Conservation (phyloP, 2,329 filamentous ascomycete species). For the Diaporthe australafricana region DNA sequence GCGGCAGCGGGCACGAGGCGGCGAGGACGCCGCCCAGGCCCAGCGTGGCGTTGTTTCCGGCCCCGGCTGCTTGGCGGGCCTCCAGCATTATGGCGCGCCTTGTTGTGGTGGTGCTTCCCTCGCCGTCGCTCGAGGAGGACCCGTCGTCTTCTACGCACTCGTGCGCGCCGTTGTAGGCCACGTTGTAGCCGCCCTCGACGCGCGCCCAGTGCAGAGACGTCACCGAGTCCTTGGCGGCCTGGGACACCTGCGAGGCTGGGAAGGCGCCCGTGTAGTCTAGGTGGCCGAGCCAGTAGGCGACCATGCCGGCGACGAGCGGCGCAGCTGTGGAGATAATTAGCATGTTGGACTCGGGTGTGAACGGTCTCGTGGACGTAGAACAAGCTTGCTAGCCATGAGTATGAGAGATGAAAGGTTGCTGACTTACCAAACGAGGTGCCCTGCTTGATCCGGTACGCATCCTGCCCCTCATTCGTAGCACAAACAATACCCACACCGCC, state of each 20-base stretch:
- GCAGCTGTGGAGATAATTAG: not conserved
- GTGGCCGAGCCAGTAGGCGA: conserved; percentile 14
- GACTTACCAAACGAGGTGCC: not conserved
- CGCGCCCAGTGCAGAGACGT: not conserved
- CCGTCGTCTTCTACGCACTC: conserved; percentile 11
- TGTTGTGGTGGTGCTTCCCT: not conserved
- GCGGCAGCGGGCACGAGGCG: not conserved
- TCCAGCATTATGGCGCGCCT: not conserved
- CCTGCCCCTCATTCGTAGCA: not conserved
- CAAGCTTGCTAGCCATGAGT: too few relatives aligned
- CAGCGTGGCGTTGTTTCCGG: conserved; percentile 2
- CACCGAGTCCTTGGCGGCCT: conserved; percentile 1
- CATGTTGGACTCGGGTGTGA: not conserved
- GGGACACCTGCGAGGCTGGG: conserved; percentile 1
- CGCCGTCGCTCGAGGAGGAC: not conserved
- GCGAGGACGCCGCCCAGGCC: not conserved
- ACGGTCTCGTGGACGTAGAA: too few relatives aligned
- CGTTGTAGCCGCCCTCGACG: conserved; percentile 15
- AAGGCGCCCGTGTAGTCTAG: conserved; percentile 9
- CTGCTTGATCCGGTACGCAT: conserved; percentile 15
- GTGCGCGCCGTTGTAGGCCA: not conserved
- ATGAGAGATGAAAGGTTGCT: too few relatives aligned
- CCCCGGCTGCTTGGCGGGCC: not conserved
- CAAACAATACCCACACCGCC: conserved; percentile 8
- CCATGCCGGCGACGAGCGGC: conserved; percentile 5